Base-by-base conservation (phyloP, 2,329 filamentous ascomycete species). In the Paraphoma chrysanthemicola region DNA sequence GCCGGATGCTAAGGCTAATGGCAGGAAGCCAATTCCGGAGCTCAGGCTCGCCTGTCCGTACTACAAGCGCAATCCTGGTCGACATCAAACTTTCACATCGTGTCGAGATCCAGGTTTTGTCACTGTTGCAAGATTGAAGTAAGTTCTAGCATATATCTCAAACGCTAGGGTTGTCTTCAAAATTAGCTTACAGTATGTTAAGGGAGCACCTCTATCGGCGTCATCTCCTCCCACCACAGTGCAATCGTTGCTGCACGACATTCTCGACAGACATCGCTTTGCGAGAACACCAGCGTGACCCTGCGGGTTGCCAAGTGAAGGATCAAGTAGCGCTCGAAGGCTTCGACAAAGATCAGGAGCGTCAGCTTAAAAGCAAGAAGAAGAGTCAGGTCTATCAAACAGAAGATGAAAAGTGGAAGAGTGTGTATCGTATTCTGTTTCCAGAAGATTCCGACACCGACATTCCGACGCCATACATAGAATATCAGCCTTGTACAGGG, bases 331-430 rank as follows among this genome's bases (percentile, higher is more conserved):
- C 64, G 0, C 44, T 66, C 0, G 67, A 70, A 56, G 67, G 67
- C 1, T 68, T 69, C 44, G 57, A 70, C 33, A 66, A 68, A 43
- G 62, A 70, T 18, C 67, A 70, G 59, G 67, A 70, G 17, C 50
- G 63, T 29, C 60, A 60, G 18, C 44, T 70, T 28, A 70, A 69
- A 53, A 69, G 67, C 47, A 70, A 70, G 49, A 69, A 66, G 47
- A 53, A 66, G 8, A 63, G 57, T n/a, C 56, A 58, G 9, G 56
- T 56, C 1, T 54, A 53, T 28, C 59, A 59, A 12, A 64, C 53
- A 7, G 67, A 70, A 33, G 62, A 69, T 51, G 67, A 70, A 1
- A 70, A 69, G 29, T 70, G 67, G 67, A 70, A 69, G 39, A 55
- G 47, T 1, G 66, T 70, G 6, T 70, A 68, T 44, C 56, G 56